Evolutionary conservation across 352 stramenopile genomes (phyloP), one percentile per base, ranked within the genome.

Genomic region (Phytophthora capsici): DNA sequence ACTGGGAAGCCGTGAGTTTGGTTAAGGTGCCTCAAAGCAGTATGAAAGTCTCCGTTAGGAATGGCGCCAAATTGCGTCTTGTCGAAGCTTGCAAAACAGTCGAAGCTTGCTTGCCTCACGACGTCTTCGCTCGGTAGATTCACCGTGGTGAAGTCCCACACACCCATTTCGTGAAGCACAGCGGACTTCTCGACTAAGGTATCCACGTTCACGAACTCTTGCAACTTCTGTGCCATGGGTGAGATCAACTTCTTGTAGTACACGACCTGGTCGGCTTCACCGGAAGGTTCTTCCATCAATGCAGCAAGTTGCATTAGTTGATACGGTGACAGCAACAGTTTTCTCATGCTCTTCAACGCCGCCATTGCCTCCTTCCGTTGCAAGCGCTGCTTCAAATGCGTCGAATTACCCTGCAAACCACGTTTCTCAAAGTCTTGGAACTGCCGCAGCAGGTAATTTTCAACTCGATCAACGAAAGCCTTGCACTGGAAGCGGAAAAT

Each of bases 401-500:
- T 71, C 19, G 81, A 69, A 2, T 66, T 69, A 20, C 83, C 83
- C 28, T 75, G 50, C 8, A 92, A 56, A 9, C 66, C 72, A 49
- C 71, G 72, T 45, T 68, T 80, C 57, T 90, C 83, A 60, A 76
- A 88, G 45, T 43, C 63, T 8, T 63, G 69, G 25, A 90, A 84
- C 54, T 90, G 77, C 3, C 75, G 50, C 22, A 87, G 57, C 50
- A 92, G 28, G 36, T 88, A 90, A 2, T 41, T 49, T 3, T 78
- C 69, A 0, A 72, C 22, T 10, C 64, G 63, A 20, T 88, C 75
- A 3, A 54, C 30, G 36, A 92, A 87, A 4, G 64, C 73, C 25
- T 71, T 77, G 12, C 66, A 54, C 44, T 92, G 83, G 57, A 78
- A 92, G 61, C 74, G 67, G 36, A 92, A 92, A 43, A 92, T 69